Evolutionary conservation across 2,329 filamentous ascomycete genomes (phyloP), one percentile per base, ranked within the genome.

Genomic region (Camillea tinctor): DNA sequence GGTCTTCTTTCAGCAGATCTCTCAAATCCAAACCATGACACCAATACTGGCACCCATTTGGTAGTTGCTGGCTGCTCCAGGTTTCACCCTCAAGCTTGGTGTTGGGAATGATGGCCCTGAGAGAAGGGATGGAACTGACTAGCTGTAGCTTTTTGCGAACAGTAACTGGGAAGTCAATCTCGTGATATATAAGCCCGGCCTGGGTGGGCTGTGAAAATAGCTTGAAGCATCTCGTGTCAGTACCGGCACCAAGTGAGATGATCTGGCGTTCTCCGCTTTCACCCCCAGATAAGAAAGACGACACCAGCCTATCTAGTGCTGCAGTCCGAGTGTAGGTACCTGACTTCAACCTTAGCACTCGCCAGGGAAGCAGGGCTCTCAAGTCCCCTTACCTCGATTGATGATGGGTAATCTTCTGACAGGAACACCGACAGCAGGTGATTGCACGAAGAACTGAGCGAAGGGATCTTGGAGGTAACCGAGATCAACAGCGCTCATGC

Each of bases 291-390:
- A 98, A 79, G 69, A 98, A 98, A 7, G 79, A 80, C 55, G 84
- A 74, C 49, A 98, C 85, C 0, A 99, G 84, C 13, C 76, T 79
- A 75, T 99, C 93, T 64, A 99, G 88, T 22, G 91, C 91, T 4
- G 84, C 85, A 8, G 93, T 97, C 62, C 95, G 88, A 21, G 93
- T 89, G 71, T 97, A 98, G n/a, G 94, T 98, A 56, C 93, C 93
- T 94, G 66, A 54, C 56, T 60, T 65, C 50, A 17, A 57, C 59
- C 59, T 69, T 64, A 71, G 67, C 69, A 68, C 61, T 62, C 59
- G 62, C 56, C 65, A 61, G 56, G 62, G 61, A 57, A 54, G 49
- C 54, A 54, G 36, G 60, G 56, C 52, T 55, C 23, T 55, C 30
- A 23, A 49, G 26, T 56, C 50, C 48, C 59, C 79, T 66, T 75